Evolutionary conservation across 441 rosid genomes (phyloP), one percentile per base, ranked within the genome.

Genomic region (Croton setiger): DNA sequence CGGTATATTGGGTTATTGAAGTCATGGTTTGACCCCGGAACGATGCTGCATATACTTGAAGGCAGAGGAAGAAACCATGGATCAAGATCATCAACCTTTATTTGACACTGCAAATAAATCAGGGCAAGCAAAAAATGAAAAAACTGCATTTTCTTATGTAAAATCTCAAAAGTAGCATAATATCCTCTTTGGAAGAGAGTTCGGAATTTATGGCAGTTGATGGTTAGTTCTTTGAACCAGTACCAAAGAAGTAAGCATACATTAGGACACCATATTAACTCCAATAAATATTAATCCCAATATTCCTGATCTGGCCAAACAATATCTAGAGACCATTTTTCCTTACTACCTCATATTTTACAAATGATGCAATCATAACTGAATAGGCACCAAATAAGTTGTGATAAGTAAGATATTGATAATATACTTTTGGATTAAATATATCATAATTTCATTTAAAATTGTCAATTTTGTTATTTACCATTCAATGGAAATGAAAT

Each of bases 51-150:
- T 15, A 72, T 39, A 75, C 73, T 76, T 71, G 89, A 73, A 67
- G 96, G 96, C 64, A 94, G 67, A 58, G 98, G 98, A 56, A 94
- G 91, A 78, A 82, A 80, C 98, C 97, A 94, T 4, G 92, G 96
- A 70, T 82, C 75, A 68, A 91, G 88, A 81, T 86, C 74, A 72
- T 81, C 84, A 64, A 89, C 81, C 74, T 66, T 76, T 75, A 80
- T 44, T 20, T 74, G 73, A 58, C 43, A 55, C 96, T 87, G 88
- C 78, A 84, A 71, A 64, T 31, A 72, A 48, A 45, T 57, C 70
- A 63, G 59, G 51, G 65, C 44, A 58, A 36, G 35, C 48, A 18
- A 63, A 53, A 77, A 63, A 57, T 57, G 11, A 74, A 20, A n/a
- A 63, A 59, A 36, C 49, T 11, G 21, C 49, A 60, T 36, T 58